Base-by-base conservation (phyloP, 23 red algal genomes). In the Gracilariopsis chorda region DNA sequence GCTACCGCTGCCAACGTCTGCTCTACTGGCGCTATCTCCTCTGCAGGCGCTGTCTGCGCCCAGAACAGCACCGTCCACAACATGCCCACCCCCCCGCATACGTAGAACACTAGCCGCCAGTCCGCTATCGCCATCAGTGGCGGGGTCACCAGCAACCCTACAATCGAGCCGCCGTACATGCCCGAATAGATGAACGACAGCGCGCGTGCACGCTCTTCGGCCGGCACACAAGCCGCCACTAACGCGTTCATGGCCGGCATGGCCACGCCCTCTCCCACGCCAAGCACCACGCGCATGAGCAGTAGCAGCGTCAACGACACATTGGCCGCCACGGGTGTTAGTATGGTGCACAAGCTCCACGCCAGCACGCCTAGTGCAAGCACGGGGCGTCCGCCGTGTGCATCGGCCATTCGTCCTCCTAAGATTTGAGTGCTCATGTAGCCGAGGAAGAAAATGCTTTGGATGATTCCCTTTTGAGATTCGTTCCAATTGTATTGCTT, bases 231-330 rank as follows among this genome's bases (percentile, higher is more conserved):
- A 7, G 68, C 34, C 1, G 65, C 44, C 37, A 88, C 70, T 17
- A 88, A 48, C 25, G 65, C 48, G 68, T 88, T 88, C 84, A 88
- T 88, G 41, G 84, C 47, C 11, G 84, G 84, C 84, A 88, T 88
- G 68, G 84, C 84, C 7, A 77, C 64, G 64, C 84, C 84, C 84
- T 88, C 84, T 44, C 84, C 84, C 14, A 65, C 64, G 57, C 84
- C 84, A 32, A 88, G 42, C 13, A 63, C 12, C 35, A 88, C 34
- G 84, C 84, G 84, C 35, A 88, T 68, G 27, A 72, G 20, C 58
- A 88, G 68, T n/a, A 88, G 68, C 24, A 23, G 20, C 27, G 65
- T 42, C 32, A 88, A 36, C 56, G 45, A 51, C 27, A 77, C 14
- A 14, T 47, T 33, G 21, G 78, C 90, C 13, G 78, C 61, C 14